Evolutionary conservation across 1,284 basidiomycete genomes (phyloP).

Genomic region (Fomitopsis pinicola): DNA sequence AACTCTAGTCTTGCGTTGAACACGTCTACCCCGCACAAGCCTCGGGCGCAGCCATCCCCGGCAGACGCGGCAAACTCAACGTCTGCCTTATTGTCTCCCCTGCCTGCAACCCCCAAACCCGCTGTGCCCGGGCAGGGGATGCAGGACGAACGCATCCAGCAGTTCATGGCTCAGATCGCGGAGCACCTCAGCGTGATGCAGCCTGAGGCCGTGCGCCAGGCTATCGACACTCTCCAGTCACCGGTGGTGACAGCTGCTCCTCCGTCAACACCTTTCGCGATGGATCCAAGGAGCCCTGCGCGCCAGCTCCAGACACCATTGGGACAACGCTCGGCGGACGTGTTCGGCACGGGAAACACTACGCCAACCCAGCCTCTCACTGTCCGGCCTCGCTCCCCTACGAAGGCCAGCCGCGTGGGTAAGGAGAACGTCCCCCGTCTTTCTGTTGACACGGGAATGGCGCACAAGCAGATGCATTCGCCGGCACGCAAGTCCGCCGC

Average conservation of each 20-base stretch:
- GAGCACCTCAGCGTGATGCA: constrained; percentile 76
- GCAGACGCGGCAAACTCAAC: constrained; percentile 21
- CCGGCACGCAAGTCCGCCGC: constrained; percentile 38
- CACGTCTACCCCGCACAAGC: constrained; percentile 14
- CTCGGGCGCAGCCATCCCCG: constrained; percentile 19
- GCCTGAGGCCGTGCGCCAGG: constrained; percentile 25
- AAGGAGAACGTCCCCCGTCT: constrained; percentile 29
- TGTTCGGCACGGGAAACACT: constrained; percentile 3
- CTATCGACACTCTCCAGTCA: background rate
- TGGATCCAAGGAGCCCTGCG: constrained; percentile 4
- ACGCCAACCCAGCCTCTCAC: constrained; percentile 26
- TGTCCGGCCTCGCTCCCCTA: constrained; percentile 24
- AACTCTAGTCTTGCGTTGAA: constrained; percentile 4
- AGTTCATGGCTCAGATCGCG: constrained; percentile 79
- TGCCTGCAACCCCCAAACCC: constrained; percentile 16
- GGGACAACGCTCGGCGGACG: constrained; percentile 2
- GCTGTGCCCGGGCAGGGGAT: constrained; percentile 38
- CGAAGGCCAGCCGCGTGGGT: constrained; percentile 13
- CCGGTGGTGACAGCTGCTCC: constrained; percentile 4
- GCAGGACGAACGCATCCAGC: constrained; percentile 68
- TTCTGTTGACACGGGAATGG: constrained; percentile 22
- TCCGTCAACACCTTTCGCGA: constrained; percentile 11
- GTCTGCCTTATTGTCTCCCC: constrained; percentile 17
- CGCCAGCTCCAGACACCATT: constrained; percentile 12
- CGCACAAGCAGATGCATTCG: constrained; percentile 3